These are phyloP conservation scores for Cryptomeria japonica DNA, from an alignment of 75 land plant species.

Conservation along the genomic window DNA sequence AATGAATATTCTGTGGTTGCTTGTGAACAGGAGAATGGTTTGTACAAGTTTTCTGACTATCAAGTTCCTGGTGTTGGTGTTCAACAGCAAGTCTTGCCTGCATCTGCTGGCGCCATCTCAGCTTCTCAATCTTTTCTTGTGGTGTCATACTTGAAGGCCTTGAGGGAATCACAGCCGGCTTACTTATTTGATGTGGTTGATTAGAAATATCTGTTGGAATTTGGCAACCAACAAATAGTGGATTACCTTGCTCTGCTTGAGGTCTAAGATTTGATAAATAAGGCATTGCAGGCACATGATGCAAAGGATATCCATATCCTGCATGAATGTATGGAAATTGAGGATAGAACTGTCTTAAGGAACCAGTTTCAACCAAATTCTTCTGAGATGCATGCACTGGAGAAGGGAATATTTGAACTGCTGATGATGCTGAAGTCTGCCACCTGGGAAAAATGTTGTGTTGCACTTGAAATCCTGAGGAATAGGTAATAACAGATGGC, in stretches of 20 bases:
- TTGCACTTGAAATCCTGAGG: conserved; percentile 2
- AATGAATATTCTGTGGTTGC: conserved; percentile 12
- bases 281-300: conserved; percentile 33
- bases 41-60: conserved; percentile 19
- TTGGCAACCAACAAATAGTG: conserved; percentile 23
- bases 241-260: conserved; percentile 26
- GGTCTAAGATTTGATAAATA: conserved; percentile 2
- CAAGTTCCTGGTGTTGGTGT: conserved; percentile 69
- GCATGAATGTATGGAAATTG: conserved; percentile 27
- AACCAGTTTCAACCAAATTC: neutral
- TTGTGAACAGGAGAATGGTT: conserved; percentile 20
- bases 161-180: conserved; percentile 19
- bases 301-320: conserved; percentile 24
- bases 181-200: conserved; percentile 16
- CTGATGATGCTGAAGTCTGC: conserved; percentile 9
- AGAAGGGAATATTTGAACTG: conserved; percentile 8
- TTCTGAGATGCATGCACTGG: neutral
- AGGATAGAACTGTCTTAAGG: conserved; percentile 8
- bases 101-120: conserved; percentile 81
- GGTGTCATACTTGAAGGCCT: conserved; percentile 59
- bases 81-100: conserved; percentile 79
- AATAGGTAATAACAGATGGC: neutral
- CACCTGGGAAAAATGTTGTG: neutral
- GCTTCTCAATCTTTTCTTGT: conserved; percentile 87
- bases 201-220: conserved; percentile 27